These are phyloP conservation scores for Myxozyma melibiosi DNA, from an alignment of 805 yeast species.

Conservation along the genomic window DNA sequence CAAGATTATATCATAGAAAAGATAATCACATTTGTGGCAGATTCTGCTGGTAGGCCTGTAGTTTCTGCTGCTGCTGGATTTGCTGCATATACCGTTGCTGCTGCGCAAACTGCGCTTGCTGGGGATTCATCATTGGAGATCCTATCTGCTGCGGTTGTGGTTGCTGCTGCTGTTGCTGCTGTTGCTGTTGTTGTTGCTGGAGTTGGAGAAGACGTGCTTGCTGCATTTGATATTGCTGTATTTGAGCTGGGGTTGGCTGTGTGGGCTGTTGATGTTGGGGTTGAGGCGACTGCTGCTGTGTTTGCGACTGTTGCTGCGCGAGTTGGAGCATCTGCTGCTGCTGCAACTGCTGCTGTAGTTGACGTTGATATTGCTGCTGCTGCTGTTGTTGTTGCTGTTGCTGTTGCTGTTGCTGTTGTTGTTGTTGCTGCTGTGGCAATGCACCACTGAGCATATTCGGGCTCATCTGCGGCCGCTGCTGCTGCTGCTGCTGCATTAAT, in stretches of 20 bases:
- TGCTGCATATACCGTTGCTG: slow-evolving; percentile 26
- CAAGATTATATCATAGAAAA: background rate
- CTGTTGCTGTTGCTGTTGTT: slow-evolving; percentile 18
- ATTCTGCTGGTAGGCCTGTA: slow-evolving; percentile 21
- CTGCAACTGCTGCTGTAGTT: slow-evolving; percentile 41
- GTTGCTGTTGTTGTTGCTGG: slow-evolving; percentile 26
- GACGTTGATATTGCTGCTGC: slow-evolving; percentile 47
- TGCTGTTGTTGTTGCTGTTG: slow-evolving; percentile 19
- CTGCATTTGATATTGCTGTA: slow-evolving; percentile 34
- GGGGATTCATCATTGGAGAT: background rate
- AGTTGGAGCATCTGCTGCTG: slow-evolving; percentile 39
- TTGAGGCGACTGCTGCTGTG: slow-evolving; percentile 22
- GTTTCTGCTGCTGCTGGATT: slow-evolving; percentile 15
- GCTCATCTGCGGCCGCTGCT: slow-evolving; percentile 25
- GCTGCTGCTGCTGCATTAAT: slow-evolving; percentile 30
- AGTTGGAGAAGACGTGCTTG: slow-evolving; percentile 35
- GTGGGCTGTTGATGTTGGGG: slow-evolving; percentile 35
- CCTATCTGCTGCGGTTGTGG: slow-evolving; percentile 18
- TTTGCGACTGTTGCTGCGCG: slow-evolving; percentile 19
- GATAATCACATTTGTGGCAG: slow-evolving; percentile 4
- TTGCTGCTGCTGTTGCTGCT: slow-evolving; percentile 26
- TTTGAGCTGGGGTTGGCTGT: slow-evolving; percentile 35
- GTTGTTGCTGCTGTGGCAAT: slow-evolving; percentile 12
- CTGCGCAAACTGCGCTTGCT: slow-evolving; percentile 14
- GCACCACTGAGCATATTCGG: slow-evolving; percentile 6